phyloP scores from a whole-genome alignment of 2,329 filamentous ascomycete species.

The Aureobasidium sp. region DNA sequence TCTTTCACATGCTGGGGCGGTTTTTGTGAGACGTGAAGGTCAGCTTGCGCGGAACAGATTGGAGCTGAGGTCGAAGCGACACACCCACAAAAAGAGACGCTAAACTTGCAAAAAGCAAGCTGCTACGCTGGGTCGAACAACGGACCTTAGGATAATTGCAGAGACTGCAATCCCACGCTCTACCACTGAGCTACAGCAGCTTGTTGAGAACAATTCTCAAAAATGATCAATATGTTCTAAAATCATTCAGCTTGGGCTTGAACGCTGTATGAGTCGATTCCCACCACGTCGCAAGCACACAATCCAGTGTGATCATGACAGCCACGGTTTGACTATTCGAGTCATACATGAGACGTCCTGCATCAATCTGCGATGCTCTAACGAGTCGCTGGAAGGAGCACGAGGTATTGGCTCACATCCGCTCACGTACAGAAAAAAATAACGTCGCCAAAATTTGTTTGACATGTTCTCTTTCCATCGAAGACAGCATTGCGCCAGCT shows the following conservation, averaged over 20 bases:
- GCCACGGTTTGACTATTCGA: too few relatives aligned
- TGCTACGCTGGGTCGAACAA: conserved; percentile 16
- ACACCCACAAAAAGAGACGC: background rate
- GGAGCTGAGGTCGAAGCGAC: background rate
- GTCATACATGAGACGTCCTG: too few relatives aligned
- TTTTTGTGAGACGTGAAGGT: background rate
- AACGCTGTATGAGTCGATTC: too few relatives aligned
- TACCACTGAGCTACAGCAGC: conserved; percentile 16
- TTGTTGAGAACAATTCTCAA: background rate
- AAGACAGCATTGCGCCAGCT: too few relatives aligned
- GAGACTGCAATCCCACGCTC: conserved; percentile 15
- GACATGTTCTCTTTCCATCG: background rate
- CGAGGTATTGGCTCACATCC: too few relatives aligned
- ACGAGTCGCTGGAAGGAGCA: too few relatives aligned
- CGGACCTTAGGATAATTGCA: conserved; percentile 16
- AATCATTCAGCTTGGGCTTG: background rate
- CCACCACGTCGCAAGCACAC: background rate
- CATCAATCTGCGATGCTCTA: too few relatives aligned
- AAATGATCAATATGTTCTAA: too few relatives aligned
- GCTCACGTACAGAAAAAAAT: too few relatives aligned
- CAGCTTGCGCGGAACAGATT: background rate
- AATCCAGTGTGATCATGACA: too few relatives aligned
- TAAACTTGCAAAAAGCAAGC: conserved; percentile 8
- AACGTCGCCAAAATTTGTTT: background rate
- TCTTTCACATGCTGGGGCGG: background rate